A percentile compares a stretch with the other conserved stretches of the same genome.
Conservation (phyloP, 2,329 filamentous ascomycete species). For the Volutella citrinella region DNA sequence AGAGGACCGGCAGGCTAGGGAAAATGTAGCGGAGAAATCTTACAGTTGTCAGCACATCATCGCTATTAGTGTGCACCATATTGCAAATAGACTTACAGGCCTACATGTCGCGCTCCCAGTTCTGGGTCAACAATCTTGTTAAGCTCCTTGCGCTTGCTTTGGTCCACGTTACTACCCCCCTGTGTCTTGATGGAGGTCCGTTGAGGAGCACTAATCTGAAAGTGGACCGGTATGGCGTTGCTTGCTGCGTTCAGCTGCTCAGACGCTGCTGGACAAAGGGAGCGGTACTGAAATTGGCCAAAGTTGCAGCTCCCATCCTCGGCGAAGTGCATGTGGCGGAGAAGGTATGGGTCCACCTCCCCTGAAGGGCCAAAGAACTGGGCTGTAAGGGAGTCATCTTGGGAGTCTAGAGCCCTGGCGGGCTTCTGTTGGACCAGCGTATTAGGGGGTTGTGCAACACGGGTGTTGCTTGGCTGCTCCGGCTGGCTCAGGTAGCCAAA, state of each 20-base stretch:
- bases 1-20: conserved; percentile 1
- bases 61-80: background rate
- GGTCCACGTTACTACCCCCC: background rate
- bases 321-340: conserved; percentile 1
- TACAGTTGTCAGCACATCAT: background rate
- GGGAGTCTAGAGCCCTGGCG: background rate
- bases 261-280: background rate
- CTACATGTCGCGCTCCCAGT: background rate
- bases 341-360: conserved; percentile 1
- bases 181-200: background rate
- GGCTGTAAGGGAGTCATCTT: background rate
- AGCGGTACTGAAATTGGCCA: conserved; percentile 1
- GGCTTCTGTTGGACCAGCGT: background rate
- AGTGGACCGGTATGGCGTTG: background rate
- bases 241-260: background rate
- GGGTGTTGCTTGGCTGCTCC: too few relatives aligned
- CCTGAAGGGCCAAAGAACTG: conserved; percentile 1
- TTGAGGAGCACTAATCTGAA: conserved; percentile 1
- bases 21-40: conserved; percentile 2
- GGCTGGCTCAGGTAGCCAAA: too few relatives aligned
- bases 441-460: too few relatives aligned
- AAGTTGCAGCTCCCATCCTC: conserved; percentile 1
- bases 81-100: background rate
- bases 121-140: background rate
- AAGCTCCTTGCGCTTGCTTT: background rate